Base-by-base conservation (phyloP, 2,329 filamentous ascomycete genomes). In the Neopestalotiopsis sp. region DNA sequence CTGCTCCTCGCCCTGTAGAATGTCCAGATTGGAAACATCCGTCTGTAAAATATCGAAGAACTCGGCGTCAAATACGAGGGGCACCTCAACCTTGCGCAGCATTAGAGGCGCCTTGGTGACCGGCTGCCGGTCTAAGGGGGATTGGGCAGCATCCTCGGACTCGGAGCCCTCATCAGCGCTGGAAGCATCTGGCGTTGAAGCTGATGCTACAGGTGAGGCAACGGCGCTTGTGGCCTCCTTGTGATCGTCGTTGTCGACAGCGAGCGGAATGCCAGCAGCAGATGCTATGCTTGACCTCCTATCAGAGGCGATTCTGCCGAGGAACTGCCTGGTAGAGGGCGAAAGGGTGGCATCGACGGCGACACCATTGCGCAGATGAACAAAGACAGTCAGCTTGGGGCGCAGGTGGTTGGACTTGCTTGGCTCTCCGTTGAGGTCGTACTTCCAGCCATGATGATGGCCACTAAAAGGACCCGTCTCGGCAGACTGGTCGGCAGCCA, bases 1-100 rank as follows among this genome's bases (percentile, higher is more conserved):
- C 74, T 92, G 87, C 77, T 97, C 92, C 58, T 86, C 81, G 49
- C 84, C 82, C 71, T 95, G 92, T 3, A 97, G 83, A 0, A 83
- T 83, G 71, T 93, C 92, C 3, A 97, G 83, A 59, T 88, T 87
- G 28, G 86, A 86, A 17, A 97, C 86, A 76, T 95, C 92, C 58
- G 84, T 87, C 74, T 92, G 90, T 7, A 97, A 86, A 56, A 92
- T 88, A 34, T 89, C 86, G 78, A 97, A 97, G 79, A 97, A 97
- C 76, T 94, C 89, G 24, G 87, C 86, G 75, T 96, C 94, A 30
- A 93, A 93, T 1, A 89, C 89, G 2, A 97, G 82, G 20, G 93
- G 92, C 6, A 97, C 88, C 77, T 95, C 91, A n/a, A 97, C 84
- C 65, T 79, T 80, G 67, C 80, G 75, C 28, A 78, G 63, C 32